Evolutionary conservation across 2,329 filamentous ascomycete genomes (phyloP), one percentile per base, ranked within the genome.

Genomic region (Hypoxylon sp.): DNA sequence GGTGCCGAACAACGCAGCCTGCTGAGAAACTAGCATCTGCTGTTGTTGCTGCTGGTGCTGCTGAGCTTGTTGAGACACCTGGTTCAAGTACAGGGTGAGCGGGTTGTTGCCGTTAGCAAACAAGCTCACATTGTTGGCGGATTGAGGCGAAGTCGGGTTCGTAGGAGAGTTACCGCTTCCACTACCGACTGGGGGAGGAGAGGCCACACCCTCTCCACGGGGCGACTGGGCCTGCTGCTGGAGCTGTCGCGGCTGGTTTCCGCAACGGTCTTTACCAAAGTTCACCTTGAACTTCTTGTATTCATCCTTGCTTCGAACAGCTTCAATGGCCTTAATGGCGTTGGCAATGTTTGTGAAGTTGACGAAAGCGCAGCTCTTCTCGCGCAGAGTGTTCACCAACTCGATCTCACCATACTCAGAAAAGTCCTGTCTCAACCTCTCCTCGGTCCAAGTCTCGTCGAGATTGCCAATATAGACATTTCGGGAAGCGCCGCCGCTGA

Each of bases 281-380:
- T 99, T 99, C 80, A 99, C 95, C 87, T 99, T 99, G 89, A 99
- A 99, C 75, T 96, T 91, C 82, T 91, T 93, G 86, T 99, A 99
- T 77, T 99, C 96, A 47, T 98, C 96, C 78, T 94, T 94, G 77
- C 94, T 92, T 64, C 96, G 90, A 72, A 99, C 90, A 21, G 94
- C 96, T 82, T 99, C 96, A 72, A 99, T 99, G 0, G 96, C 96
- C 85, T 99, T 99, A 86, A 99, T 99, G 55, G 96, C 96, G 75
- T 99, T 99, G 78, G 96, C 96, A 79, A 99, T 99, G 83, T 99
- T 99, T 78, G 96, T 99, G 80, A 99, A 99, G 84, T 99, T 99
- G 80, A 99, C 96, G 79, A 99, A 99, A 0, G 96, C 96, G 80
- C 96, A 99, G 84, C 94, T 98, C 90, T 99, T 99, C 86, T 99